phyloP scores from a whole-genome alignment of 257 asterid genomes.

The Solanum piurae region DNA sequence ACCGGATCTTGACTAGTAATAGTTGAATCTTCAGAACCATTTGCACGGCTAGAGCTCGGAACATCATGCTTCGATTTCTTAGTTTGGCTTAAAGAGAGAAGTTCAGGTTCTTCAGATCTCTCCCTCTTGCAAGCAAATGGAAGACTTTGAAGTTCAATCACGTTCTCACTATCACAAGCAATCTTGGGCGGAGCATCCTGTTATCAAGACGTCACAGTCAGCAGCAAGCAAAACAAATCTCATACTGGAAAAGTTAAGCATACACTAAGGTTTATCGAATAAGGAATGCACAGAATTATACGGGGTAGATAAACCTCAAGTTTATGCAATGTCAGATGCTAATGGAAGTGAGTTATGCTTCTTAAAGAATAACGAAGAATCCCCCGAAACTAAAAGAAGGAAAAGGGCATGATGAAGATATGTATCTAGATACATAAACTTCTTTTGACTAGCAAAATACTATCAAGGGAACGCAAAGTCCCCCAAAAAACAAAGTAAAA shows the following conservation, averaged over 20 bases:
- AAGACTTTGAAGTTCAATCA: conserved; percentile 9
- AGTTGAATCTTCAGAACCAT: conserved; percentile 71
- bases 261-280: background rate
- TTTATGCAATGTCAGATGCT: background rate
- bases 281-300: background rate
- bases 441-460: background rate
- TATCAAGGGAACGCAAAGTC: background rate
- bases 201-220: background rate
- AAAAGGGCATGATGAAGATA: background rate
- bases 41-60: conserved; percentile 56
- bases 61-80: conserved; percentile 41
- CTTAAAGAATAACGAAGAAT: background rate
- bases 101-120: conserved; percentile 38
- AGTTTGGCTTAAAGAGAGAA: conserved; percentile 30
- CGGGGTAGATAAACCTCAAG: background rate
- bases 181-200: conserved; percentile 39
- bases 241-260: background rate
- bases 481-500: background rate
- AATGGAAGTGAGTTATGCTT: background rate
- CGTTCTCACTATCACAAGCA: conserved; percentile 24
- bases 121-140: conserved; percentile 55
- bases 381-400: background rate
- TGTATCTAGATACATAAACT: background rate
- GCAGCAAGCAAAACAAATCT: background rate
- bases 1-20: conserved; percentile 50